Percentiles rank a stretch among this genome's conserved stretches.
phyloP scores from a whole-genome alignment of 2,329 filamentous ascomycete species.

The Aspergillus sp. region DNA sequence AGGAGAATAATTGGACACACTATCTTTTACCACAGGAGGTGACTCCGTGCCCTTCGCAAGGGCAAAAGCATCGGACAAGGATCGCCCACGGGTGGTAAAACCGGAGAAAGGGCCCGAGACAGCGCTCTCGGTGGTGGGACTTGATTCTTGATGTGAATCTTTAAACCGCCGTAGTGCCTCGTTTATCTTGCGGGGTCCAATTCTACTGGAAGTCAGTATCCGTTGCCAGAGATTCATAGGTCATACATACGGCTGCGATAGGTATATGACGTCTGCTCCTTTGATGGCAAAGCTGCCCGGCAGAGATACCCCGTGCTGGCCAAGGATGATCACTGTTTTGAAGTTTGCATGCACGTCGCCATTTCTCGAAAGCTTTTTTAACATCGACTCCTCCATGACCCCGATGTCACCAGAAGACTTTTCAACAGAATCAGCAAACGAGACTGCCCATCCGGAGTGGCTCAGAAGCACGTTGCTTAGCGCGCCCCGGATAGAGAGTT shows the following conservation, averaged over 20 bases:
- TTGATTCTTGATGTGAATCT: neutral
- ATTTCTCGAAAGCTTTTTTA: constrained; percentile 17
- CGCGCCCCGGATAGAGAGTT: constrained; percentile 25
- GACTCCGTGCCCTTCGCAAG: constrained; percentile 15
- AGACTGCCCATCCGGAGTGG: constrained; percentile 24
- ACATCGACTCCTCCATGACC: constrained; percentile 13
- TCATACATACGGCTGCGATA: constrained; percentile 28
- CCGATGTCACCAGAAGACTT: constrained; percentile 26
- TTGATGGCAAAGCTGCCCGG: constrained; percentile 8
- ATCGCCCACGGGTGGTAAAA: constrained; percentile 7
- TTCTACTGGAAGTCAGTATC: constrained; percentile 20
- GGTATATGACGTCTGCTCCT: constrained; percentile 19
- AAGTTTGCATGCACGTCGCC: constrained; percentile 18
- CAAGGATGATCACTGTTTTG: constrained; percentile 24
- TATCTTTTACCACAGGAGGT: constrained; percentile 16
- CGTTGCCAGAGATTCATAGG: neutral
- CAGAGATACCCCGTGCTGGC: constrained; percentile 10
- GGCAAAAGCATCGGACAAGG: constrained; percentile 17
- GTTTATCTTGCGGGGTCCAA: constrained; percentile 28
- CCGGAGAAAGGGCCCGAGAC: constrained; percentile 10
- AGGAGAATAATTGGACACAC: constrained; percentile 11
- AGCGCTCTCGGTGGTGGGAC: neutral
- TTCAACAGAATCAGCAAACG: constrained; percentile 24
- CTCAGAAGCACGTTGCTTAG: constrained; percentile 25
- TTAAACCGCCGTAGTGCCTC: constrained; percentile 19